Base-by-base conservation (phyloP, 116 monocot genomes). In the Cymodocea nodosa region DNA sequence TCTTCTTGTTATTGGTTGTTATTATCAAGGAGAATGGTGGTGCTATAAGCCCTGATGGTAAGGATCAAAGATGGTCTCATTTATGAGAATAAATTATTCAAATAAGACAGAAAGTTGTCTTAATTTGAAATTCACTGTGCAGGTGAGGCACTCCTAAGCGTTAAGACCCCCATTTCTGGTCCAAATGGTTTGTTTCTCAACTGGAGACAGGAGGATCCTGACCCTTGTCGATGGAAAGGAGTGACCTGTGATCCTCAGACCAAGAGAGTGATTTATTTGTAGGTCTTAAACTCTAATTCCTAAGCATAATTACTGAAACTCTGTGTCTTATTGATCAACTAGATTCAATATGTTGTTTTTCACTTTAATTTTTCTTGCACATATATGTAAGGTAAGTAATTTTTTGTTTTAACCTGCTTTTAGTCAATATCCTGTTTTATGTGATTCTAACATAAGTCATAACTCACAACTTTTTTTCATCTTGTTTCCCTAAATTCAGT, bases 201-300 rank as follows among this genome's bases (percentile, higher is more conserved):
- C 18, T 94, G 94, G 94, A 78, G 75, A 63, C 82, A 86, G 80
- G 85, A 94, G 71, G 94, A 94, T 75, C 48, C 82, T 56, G 82
- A 94, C 70, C 94, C 94, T 77, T 94, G 94, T 79, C 78, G 73
- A 6, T 94, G 94, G 94, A 81, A 67, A 77, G 89, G 94, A 66
- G 89, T 94, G 51, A 81, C 71, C 67, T 94, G 94, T 70, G 84
- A 87, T 66, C 52, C 8, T 49, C 76, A 80, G 48, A 78, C 85
- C 37, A 89, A 82, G 74, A 81, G 84, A 84, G 86, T 94, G 30
- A 79, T 82, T 71, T 62, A 79, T 67, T 59, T 94, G 94, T 94
- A 79, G 80, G 94, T 11, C 11, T 44, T 44, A 44, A 44, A 44
- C 44, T 8, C 0, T 11, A 44, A 8, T 44, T 44, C 44, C 44